A percentile compares a stretch with the other conserved stretches of the same genome.
phyloP scores from a whole-genome alignment of 108 stramenopile genomes.

The Cyclotella sp. region DNA sequence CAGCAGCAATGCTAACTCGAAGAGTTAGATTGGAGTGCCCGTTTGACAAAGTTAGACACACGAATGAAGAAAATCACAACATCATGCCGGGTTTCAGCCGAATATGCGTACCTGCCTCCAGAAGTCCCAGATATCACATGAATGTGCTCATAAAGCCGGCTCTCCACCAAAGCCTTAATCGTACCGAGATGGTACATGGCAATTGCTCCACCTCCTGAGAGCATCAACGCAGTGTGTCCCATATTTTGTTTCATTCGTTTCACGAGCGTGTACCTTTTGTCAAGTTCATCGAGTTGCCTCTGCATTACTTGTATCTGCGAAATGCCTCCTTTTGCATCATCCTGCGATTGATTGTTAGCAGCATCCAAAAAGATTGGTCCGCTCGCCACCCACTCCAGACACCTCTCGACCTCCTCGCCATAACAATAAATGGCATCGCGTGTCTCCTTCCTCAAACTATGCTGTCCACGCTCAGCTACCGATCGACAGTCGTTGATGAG shows the following conservation, averaged over 20 bases:
- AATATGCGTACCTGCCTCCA: conserved; percentile 61
- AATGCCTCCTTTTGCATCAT: background rate
- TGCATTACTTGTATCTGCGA: conserved; percentile 19
- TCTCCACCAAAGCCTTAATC: conserved; percentile 84
- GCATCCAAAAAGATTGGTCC: conserved; percentile 35
- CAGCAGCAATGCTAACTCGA: conserved; percentile 73
- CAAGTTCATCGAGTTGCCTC: conserved; percentile 55
- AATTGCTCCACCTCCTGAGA: conserved; percentile 92
- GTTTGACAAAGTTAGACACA: background rate
- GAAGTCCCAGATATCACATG: conserved; percentile 91
- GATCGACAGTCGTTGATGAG: conserved; percentile 73
- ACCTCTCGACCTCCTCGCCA: conserved; percentile 75
- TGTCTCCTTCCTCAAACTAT: conserved; percentile 64
- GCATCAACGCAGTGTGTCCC: conserved; percentile 90
- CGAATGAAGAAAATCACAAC: no score
- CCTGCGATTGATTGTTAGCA: background rate
- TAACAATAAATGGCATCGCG: conserved; percentile 70
- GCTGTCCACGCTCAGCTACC: conserved; percentile 75
- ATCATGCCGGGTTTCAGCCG: background rate
- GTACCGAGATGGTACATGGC: conserved; percentile 95
- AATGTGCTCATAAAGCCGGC: conserved; percentile 79
- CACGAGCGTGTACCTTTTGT: conserved; percentile 70
- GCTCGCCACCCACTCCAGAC: conserved; percentile 71
- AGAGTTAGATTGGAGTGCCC: background rate
- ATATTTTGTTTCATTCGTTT: conserved; percentile 89